Percentiles rank a stretch among this genome's conserved stretches.
phyloP scores from a whole-genome alignment of 768 basidiomycete species.

The Mycena metata region DNA sequence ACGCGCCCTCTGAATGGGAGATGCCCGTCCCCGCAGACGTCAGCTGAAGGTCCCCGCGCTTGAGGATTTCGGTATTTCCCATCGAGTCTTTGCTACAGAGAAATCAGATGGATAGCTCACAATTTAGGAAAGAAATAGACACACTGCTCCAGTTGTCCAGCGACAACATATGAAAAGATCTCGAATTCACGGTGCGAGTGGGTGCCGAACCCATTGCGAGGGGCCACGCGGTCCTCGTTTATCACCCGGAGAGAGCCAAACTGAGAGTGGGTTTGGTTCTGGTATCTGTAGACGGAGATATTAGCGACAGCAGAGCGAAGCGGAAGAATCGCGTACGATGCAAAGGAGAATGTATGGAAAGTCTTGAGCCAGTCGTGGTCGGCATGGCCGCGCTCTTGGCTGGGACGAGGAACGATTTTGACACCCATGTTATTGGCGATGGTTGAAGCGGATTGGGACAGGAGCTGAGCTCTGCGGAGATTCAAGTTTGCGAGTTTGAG shows the following conservation, averaged over 20 bases:
- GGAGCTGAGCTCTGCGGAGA: conserved; percentile 23
- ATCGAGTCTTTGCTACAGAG: conserved; percentile 85
- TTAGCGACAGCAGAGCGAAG: conserved; percentile 33
- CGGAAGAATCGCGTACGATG: conserved; percentile 59
- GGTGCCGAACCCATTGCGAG: conserved; percentile 87
- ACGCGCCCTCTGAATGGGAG: conserved; percentile 74
- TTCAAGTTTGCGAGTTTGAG: conserved; percentile 49
- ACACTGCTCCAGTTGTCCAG: conserved; percentile 86
- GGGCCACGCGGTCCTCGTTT: conserved; percentile 91
- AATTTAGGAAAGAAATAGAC: conserved; percentile 40
- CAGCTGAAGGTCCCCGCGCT: conserved; percentile 90
- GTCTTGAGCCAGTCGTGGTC: conserved; percentile 92
- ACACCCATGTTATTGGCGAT: conserved; percentile 29
- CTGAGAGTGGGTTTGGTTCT: conserved; percentile 21
- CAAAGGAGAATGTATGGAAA: conserved; percentile 88
- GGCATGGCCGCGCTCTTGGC: conserved; percentile 75
- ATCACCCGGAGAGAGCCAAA: conserved; percentile 89
- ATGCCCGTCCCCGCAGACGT: conserved; percentile 95
- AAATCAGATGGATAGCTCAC: background rate
- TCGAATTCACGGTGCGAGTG: conserved; percentile 90
- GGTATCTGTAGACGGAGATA: conserved; percentile 32
- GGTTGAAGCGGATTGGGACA: conserved; percentile 45
- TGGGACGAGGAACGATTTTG: conserved; percentile 66
- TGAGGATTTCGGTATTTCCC: conserved; percentile 90
- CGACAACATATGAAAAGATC: conserved; percentile 91